Evolutionary conservation across 768 basidiomycete genomes (phyloP), one percentile per base, ranked within the genome.

Genomic region (Epithele typhae): DNA sequence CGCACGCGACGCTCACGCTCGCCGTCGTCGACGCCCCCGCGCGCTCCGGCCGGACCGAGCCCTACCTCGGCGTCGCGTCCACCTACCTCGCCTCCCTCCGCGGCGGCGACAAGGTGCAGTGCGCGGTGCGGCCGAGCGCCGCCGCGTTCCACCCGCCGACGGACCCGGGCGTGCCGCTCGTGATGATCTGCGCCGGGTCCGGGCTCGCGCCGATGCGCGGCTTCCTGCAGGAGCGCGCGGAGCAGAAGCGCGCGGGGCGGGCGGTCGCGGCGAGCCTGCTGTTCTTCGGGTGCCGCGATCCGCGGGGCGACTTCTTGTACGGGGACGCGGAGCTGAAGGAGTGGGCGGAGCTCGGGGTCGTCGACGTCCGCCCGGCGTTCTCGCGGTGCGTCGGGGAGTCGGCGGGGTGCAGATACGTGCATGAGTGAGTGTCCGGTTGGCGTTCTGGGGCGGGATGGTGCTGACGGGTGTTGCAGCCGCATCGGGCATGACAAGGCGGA

Each of bases 181-280:
- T 75, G n/a, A 70, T 75, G 68, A 67, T 72, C 49, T 70, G 67
- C 46, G 71, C 72, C 18, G 76, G 76, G 9, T 68, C 72, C 10
- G 75, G 75, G 3, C 55, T 77, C 17, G 74, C 75, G 4, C 75
- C 75, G 3, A 72, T 76, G 68, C 66, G 74, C 30, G 73, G 70
- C 1, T 77, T 77, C 63, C 64, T 77, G 25, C 73, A 76, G 59
- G 75, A 76, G 51, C 67, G 75, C 9, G 71, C 72, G 15, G 55
- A 67, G 43, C 74, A 76, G 56, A 72, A 68, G 56, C 49, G 56
- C n/a, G 60, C 70, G 6, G 73, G 73, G 0, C 61, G 72, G 5
- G 59, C 65, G 14, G 67, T 73, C 19, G 71, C 68, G 11, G 58
- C 61, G 52, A 64, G 65, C 47, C 38, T 72, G 10, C 53, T 74